Conservation (phyloP, 129 eudicot species). For the Pittosporum tobira region DNA sequence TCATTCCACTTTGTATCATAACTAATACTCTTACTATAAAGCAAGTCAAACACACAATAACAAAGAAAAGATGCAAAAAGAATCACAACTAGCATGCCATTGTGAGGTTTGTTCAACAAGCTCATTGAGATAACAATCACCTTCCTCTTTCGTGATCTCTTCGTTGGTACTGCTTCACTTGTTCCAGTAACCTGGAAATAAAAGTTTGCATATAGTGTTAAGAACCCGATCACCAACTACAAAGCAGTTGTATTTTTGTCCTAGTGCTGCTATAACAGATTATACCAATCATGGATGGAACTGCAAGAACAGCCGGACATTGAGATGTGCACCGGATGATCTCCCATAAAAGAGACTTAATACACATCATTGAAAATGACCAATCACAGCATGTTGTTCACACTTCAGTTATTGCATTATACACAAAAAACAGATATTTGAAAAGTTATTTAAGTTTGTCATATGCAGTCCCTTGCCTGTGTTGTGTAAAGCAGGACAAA, state of each 20-base stretch:
- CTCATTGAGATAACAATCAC: background rate
- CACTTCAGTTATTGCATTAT: too few relatives aligned
- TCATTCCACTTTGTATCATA: too few relatives aligned
- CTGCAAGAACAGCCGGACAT: background rate
- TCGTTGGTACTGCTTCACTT: background rate
- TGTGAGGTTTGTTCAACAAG: too few relatives aligned
- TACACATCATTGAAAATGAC: too few relatives aligned
- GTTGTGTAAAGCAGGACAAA: too few relatives aligned
- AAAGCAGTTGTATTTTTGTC: background rate
- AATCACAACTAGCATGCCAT: too few relatives aligned
- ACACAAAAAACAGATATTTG: too few relatives aligned
- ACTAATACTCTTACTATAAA: background rate
- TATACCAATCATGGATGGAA: background rate
- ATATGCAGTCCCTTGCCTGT: too few relatives aligned
- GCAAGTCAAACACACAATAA: background rate
- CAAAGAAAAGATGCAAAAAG: background rate
- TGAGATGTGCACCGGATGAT: background rate
- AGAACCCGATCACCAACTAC: background rate
- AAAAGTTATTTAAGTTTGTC: too few relatives aligned
- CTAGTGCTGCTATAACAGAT: background rate
- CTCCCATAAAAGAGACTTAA: background rate
- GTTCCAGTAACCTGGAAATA: slow-evolving; percentile 1
- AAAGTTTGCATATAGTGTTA: background rate
- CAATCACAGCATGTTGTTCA: too few relatives aligned
- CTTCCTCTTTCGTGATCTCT: slow-evolving; percentile 3